These are phyloP conservation scores for Aspergillus clavatus DNA, from an alignment of 2,329 filamentous ascomycete genomes.

Conservation along the genomic window DNA sequence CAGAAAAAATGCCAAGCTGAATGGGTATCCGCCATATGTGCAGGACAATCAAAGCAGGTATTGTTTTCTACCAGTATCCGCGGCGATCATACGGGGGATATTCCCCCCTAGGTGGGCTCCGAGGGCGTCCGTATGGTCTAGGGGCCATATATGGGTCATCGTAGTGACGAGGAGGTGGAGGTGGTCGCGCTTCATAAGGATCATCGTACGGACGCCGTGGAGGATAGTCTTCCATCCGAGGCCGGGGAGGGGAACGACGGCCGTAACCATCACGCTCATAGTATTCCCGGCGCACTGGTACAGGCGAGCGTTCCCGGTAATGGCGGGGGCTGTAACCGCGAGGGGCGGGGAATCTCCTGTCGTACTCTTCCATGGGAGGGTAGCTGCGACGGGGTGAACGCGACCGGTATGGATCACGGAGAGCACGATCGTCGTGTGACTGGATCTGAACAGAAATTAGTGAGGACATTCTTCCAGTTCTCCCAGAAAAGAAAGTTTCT, in stretches of 20 bases:
- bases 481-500: slow-evolving; percentile 31
- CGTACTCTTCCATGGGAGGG: slow-evolving; percentile 71
- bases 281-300: slow-evolving; percentile 69
- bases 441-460: slow-evolving; percentile 56
- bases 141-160: slow-evolving; percentile 57
- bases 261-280: slow-evolving; percentile 75
- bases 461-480: slow-evolving; percentile 20
- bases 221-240: slow-evolving; percentile 72
- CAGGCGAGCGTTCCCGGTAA: slow-evolving; percentile 80
- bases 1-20: slow-evolving; percentile 10
- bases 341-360: slow-evolving; percentile 71
- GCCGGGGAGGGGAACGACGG: slow-evolving; percentile 75
- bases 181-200: slow-evolving; percentile 51
- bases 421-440: slow-evolving; percentile 61
- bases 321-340: slow-evolving; percentile 81
- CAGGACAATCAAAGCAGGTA: slow-evolving; percentile 12
- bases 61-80: slow-evolving; percentile 40
- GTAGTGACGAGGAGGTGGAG: slow-evolving; percentile 50
- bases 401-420: slow-evolving; percentile 69
- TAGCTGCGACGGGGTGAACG: slow-evolving; percentile 69
- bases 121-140: slow-evolving; percentile 50
- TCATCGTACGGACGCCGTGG: slow-evolving; percentile 56
- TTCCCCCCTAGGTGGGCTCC: slow-evolving; percentile 37
- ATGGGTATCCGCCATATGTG: slow-evolving; percentile 22
- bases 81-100: slow-evolving; percentile 42